Percentiles rank a stretch among this genome's conserved stretches.
Evolutionary conservation across 1,284 basidiomycete genomes (phyloP).

Genomic region (Irpex rosettiformis): DNA sequence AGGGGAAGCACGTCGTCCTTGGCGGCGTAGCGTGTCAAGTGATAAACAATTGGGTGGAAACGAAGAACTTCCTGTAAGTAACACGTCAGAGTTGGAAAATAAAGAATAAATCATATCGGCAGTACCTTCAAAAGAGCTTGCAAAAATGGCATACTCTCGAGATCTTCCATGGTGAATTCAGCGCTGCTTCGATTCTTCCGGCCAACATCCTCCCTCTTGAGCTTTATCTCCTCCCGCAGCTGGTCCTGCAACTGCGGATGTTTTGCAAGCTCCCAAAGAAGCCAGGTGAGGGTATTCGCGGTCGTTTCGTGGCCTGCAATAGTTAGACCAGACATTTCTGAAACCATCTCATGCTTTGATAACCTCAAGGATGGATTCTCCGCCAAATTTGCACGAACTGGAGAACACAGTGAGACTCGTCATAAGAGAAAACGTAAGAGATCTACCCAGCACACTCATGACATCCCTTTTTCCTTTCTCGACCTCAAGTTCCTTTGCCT

Average conservation of each 20-base stretch:
- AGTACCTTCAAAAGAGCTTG: slow-evolving; percentile 16
- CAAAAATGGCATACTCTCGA: slow-evolving; percentile 27
- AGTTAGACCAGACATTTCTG: slow-evolving; percentile 8
- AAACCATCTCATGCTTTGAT: slow-evolving; percentile 15
- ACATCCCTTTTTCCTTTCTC: slow-evolving; percentile 24
- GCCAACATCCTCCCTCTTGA: slow-evolving; percentile 17
- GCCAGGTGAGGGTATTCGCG: slow-evolving; percentile 22
- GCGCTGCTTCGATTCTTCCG: slow-evolving; percentile 20
- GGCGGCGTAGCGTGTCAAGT: slow-evolving; percentile 1
- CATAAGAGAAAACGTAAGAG: no score
- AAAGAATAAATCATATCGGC: slow-evolving; percentile 33
- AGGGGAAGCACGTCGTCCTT: slow-evolving; percentile 41
- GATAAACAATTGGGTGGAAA: slow-evolving; percentile 10
- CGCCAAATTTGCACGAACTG: slow-evolving; percentile 23
- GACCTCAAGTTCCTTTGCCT: not conserved
- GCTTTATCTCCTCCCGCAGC: slow-evolving; percentile 23
- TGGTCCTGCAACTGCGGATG: slow-evolving; percentile 22
- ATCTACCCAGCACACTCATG: slow-evolving; percentile 25
- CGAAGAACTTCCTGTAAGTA: slow-evolving; percentile 27
- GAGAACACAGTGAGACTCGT: not conserved
- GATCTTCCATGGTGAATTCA: slow-evolving; percentile 27
- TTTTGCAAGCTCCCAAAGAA: slow-evolving; percentile 26
- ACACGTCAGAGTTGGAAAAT: no score
- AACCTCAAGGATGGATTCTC: slow-evolving; percentile 21
- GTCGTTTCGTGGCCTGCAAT: slow-evolving; percentile 27